Base-by-base conservation (phyloP, 208 protist genomes). In the Leptomonas pyrrhocoris region DNA sequence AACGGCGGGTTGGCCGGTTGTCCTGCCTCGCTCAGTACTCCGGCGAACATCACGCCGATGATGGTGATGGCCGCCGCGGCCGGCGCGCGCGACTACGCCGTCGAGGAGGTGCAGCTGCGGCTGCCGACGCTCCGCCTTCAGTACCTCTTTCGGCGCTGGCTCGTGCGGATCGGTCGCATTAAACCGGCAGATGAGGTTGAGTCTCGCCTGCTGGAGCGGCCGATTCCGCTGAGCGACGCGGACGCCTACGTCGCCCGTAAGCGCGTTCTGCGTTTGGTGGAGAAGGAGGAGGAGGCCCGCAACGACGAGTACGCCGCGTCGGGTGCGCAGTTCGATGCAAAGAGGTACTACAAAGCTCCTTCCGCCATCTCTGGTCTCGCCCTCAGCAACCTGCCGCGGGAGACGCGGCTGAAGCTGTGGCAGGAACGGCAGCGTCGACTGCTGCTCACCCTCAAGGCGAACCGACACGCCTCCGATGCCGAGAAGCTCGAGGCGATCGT, bases 61-160 rank as follows among this genome's bases (percentile, higher is more conserved):
- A 53, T 53, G 58, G 58, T 64, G 27, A 8, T 42, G 27, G 45
- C 43, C 40, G 58, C 28, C 28, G 58, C 43, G 28, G 21, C 38
- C 0, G 40, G 58, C 38, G 57, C 66, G 31, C 55, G 67, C 28
- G 30, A 28, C 56, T 36, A 59, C 30, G 54, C 67, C 13, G 63
- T 69, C 2, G 70, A 71, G 21, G 68, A 49, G n/a, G 40, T 77
- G 40, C 56, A 59, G 23, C 53, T 45, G 38, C 71, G 62, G n/a
- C 49, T 76, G 55, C 62, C 71, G 18, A 70, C 45, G 25, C 67
- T 62, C 3, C 83, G 88, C 27, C 62, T 91, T 27, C 60, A 58
- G 38, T 71, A 86, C 23, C 77, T 94, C 6, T 81, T 70, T n/a
- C 76, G 78, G 27, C 89, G 89, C 18, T 94, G 89, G 89, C 72